phyloP scores from a whole-genome alignment of 1,139 yeast genomes.

The Yamadazyma triangularis region DNA sequence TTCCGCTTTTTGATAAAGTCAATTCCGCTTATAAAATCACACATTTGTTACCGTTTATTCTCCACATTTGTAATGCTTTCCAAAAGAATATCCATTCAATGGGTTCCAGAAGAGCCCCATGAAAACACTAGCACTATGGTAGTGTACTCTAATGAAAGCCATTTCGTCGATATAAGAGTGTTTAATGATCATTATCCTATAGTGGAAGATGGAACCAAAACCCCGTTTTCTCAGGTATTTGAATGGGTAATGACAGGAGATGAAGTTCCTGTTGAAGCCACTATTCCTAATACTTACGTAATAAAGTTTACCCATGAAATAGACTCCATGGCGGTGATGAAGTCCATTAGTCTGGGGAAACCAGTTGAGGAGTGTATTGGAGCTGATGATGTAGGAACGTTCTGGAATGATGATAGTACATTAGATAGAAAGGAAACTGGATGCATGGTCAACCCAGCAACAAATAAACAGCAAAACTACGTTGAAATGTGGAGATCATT shows the following conservation, averaged over 20 bases:
- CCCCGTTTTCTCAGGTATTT: constrained; percentile 21
- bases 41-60: too few species aligned
- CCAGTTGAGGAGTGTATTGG: constrained; percentile 19
- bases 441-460: constrained; percentile 43
- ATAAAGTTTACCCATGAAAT: constrained; percentile 40
- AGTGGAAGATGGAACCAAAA: constrained; percentile 8
- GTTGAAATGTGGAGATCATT: constrained; percentile 57
- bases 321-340: constrained; percentile 32
- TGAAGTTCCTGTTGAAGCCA: constrained; percentile 20
- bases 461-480: constrained; percentile 42
- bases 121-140: constrained; percentile 54
- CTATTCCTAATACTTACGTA: constrained; percentile 20
- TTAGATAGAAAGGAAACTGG: constrained; percentile 52
- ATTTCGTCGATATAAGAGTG: constrained; percentile 43
- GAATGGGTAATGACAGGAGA: constrained; percentile 39
- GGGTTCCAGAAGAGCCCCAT: constrained; percentile 41
- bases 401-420: constrained; percentile 32
- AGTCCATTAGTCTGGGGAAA: constrained; percentile 17
- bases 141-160: constrained; percentile 38
- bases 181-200: constrained; percentile 22
- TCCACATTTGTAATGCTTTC: too few species aligned
- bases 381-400: constrained; percentile 45
- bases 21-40: constrained; percentile 5
- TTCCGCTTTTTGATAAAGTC: background rate
- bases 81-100: constrained; percentile 47